Base-by-base conservation (phyloP, 2,329 filamentous ascomycete species). In the Monosporascus sp. region DNA sequence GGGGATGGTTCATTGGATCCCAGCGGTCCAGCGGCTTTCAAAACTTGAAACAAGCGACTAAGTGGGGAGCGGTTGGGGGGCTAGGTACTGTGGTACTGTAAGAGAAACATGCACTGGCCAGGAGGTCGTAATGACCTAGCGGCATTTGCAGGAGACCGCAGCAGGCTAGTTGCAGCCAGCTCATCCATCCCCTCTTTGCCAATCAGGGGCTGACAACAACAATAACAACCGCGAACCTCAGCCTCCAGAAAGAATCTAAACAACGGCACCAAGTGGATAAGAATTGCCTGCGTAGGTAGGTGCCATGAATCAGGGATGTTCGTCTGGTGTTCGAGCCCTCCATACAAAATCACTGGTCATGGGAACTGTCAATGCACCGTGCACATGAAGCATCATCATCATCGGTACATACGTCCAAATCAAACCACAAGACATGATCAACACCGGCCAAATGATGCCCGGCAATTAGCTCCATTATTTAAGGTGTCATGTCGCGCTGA, bases 1-100 rank as follows among this genome's bases (percentile, higher is more conserved):
- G 15, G n/a, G 11, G 20, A 51, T 55, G 48, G 52, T 55, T 57
- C 58, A 65, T 64, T 65, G 64, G 62, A 27, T 59, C 54, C 55
- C 59, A 62, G 58, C 58, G 62, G 60, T 51, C 52, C 51, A 53
- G 54, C 55, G 55, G 50, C 56, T 45, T 35, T 57, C 56, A 43
- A 59, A 56, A 65, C 54, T 61, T 67, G 64, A 67, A 67, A 67
- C 64, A 67, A 61, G 59, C 58, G 60, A 62, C 17, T 46, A 27
- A 46, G 43, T 46, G 43, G 43, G 57, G 55, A 57, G 60, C 58
- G 53, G 58, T 54, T 62, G 59, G 54, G 60, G 60, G 51, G 54
- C 45, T 54, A 20, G 54, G 60, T 59, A 14, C 11, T 14, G 31
- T 35, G 11, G 31, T 35, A 35, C 57, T 27, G 22, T 46, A 46